Conservation (phyloP, 129 eudicot genomes). For the Pulicaria dysenterica region DNA sequence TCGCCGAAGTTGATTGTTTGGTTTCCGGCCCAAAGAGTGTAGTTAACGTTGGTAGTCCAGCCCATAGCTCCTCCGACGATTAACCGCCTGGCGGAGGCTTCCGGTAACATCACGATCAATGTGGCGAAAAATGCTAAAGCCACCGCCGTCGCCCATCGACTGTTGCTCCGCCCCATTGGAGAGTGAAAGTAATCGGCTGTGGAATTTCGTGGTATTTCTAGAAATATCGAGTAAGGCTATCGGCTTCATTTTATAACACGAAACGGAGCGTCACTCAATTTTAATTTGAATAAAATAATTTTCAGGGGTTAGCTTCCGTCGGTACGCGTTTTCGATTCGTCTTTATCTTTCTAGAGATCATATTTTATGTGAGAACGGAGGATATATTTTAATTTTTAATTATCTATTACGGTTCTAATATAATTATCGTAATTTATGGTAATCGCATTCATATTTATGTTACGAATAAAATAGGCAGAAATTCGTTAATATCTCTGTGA, state of each 20-base stretch:
- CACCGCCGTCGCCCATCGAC: slow-evolving; percentile 34
- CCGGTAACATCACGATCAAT: slow-evolving; percentile 53
- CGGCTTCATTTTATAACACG: slow-evolving; percentile 23
- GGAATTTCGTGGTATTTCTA: slow-evolving; percentile 11
- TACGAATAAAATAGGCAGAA: no score
- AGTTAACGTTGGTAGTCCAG: slow-evolving; percentile 66
- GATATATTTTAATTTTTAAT: no score
- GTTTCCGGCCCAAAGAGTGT: slow-evolving; percentile 69
- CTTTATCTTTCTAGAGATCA: background rate
- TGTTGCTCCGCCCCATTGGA: slow-evolving; percentile 42
- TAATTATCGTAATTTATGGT: no score
- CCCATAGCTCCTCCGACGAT: slow-evolving; percentile 63
- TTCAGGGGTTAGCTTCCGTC: background rate
- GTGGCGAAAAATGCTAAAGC: slow-evolving; percentile 38
- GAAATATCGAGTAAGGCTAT: slow-evolving; percentile 12
- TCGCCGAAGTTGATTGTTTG: slow-evolving; percentile 69
- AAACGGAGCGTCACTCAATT: slow-evolving; percentile 30
- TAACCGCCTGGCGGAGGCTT: slow-evolving; percentile 53
- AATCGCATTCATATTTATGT: no score
- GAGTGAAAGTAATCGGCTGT: slow-evolving; percentile 4
- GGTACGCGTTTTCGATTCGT: slow-evolving; percentile 17
- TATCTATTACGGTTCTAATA: no score
- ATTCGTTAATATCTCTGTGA: no score
- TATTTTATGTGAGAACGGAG: no score
- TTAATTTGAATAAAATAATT: slow-evolving; percentile 8